A percentile compares a stretch with the other conserved stretches of the same genome.
phyloP scores from a whole-genome alignment of 495 filamentous ascomycete genomes.

The Daldinia concentrica region DNA sequence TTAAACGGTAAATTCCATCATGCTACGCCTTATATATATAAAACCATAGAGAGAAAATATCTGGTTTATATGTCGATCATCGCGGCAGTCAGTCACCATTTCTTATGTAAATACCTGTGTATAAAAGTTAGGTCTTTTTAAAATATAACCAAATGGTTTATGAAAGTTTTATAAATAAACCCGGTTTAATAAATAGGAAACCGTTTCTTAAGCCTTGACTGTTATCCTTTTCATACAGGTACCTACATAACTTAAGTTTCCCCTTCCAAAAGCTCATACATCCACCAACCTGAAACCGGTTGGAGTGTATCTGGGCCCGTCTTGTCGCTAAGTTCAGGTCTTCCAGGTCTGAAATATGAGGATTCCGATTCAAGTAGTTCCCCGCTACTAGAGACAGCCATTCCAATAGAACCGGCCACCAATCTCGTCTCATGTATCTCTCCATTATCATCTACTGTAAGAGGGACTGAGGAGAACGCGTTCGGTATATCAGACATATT shows the following conservation, averaged over 20 bases:
- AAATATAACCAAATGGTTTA: background rate
- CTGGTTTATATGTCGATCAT: background rate
- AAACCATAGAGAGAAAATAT: background rate
- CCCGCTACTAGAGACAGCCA: background rate
- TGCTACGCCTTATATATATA: background rate
- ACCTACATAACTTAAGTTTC: no score
- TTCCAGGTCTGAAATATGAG: background rate
- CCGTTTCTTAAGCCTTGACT: no score
- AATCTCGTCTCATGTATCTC: background rate
- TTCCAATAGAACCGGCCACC: background rate
- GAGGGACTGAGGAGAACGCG: background rate
- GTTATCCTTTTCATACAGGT: no score
- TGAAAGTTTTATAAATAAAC: no score
- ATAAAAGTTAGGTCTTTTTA: background rate
- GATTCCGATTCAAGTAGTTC: background rate
- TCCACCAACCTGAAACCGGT: slow-evolving; percentile 7
- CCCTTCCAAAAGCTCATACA: background rate
- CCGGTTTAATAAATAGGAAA: no score
- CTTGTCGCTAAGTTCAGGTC: background rate
- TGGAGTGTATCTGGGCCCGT: slow-evolving; percentile 4
- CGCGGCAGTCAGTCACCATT: background rate
- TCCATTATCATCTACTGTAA: slow-evolving; percentile 2
- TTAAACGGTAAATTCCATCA: slow-evolving; percentile 13
- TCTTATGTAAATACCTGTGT: background rate
- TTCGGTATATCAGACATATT: background rate